Percentiles rank a stretch among this genome's conserved stretches.
These are phyloP conservation scores for Pichia phayaonensis DNA, from an alignment of 805 yeast genomes.

Conservation along the genomic window DNA sequence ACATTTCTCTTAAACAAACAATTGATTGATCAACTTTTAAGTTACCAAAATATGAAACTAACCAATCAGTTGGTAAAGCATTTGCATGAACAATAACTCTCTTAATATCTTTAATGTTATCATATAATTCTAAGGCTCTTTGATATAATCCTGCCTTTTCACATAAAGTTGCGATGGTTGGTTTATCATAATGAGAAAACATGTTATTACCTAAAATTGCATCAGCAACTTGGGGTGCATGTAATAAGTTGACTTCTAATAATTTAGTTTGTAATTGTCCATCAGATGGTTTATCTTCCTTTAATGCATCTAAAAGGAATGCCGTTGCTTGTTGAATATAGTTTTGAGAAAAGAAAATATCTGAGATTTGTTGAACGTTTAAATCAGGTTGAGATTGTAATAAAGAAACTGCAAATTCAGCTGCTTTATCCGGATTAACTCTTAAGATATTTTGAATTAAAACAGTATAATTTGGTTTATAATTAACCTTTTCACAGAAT, in stretches of 20 bases:
- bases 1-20: constrained; percentile 79
- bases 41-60: constrained; percentile 86
- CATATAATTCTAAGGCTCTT: constrained; percentile 94
- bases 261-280: constrained; percentile 94
- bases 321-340: constrained; percentile 97
- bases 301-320: constrained; percentile 87
- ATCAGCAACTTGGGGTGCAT: constrained; percentile 99
- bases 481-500: constrained; percentile 82
- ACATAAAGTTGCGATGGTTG: constrained; percentile 83
- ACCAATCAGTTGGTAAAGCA: constrained; percentile 86
- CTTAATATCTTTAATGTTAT: constrained; percentile 90
- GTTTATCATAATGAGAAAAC: constrained; percentile 93
- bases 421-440: constrained; percentile 94
- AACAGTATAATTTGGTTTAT: constrained; percentile 83
- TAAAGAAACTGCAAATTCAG: constrained; percentile 90
- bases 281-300: constrained; percentile 87
- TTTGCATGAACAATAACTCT: constrained; percentile 87
- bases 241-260: constrained; percentile 83
- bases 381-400: constrained; percentile 56
- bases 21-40: constrained; percentile 90
- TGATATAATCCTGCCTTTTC: constrained; percentile 95
- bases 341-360: constrained; percentile 90
- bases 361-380: constrained; percentile 82
- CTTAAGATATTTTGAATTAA: constrained; percentile 86
- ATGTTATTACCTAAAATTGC: constrained; percentile 94